Percentiles rank a stretch among this genome's conserved stretches.
phyloP scores from a whole-genome alignment of 495 filamentous ascomycete genomes.

The Daldinia decipiens region DNA sequence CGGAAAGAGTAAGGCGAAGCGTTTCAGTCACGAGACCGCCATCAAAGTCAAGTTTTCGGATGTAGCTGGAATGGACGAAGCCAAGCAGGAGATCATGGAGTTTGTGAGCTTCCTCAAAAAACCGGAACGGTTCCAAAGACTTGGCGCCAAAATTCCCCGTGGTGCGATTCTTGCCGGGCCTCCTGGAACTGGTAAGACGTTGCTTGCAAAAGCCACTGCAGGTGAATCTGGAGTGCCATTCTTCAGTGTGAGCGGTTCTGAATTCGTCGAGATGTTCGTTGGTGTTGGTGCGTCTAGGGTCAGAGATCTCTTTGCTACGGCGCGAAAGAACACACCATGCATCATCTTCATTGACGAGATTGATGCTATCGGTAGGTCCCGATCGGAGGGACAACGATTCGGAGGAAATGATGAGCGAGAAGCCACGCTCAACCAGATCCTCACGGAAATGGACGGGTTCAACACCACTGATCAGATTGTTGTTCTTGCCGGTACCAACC shows the following conservation, averaged over 20 bases:
- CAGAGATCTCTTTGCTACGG: conserved; percentile 92
- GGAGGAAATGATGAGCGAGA: conserved; percentile 98
- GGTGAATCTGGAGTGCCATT: conserved; percentile 98
- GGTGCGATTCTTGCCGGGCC: conserved; percentile 96
- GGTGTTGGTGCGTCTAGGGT: conserved; percentile 97
- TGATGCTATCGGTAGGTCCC: conserved; percentile 93
- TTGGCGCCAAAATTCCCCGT: conserved; percentile 96
- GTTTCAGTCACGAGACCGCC: conserved; percentile 95
- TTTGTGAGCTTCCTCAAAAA: conserved; percentile 96
- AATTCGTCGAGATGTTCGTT: conserved; percentile 99
- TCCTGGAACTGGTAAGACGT: conserved; percentile 96
- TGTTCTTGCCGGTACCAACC: conserved; percentile 96
- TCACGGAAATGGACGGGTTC: conserved; percentile 99
- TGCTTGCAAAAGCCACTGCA: conserved; percentile 96
- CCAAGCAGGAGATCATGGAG: conserved; percentile 98
- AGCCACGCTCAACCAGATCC: conserved; percentile 94
- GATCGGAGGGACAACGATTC: conserved; percentile 72
- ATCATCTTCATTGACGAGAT: conserved; percentile 99
- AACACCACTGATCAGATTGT: conserved; percentile 97
- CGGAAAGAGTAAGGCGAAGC: conserved; percentile 92
- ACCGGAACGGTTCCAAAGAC: conserved; percentile 86
- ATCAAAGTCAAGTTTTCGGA: conserved; percentile 97
- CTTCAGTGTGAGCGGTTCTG: conserved; percentile 97
- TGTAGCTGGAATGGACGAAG: conserved; percentile 98
- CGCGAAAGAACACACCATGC: conserved; percentile 94